Base-by-base conservation (phyloP, 805 yeast species). In the Dipodascopsis uninucleata region DNA sequence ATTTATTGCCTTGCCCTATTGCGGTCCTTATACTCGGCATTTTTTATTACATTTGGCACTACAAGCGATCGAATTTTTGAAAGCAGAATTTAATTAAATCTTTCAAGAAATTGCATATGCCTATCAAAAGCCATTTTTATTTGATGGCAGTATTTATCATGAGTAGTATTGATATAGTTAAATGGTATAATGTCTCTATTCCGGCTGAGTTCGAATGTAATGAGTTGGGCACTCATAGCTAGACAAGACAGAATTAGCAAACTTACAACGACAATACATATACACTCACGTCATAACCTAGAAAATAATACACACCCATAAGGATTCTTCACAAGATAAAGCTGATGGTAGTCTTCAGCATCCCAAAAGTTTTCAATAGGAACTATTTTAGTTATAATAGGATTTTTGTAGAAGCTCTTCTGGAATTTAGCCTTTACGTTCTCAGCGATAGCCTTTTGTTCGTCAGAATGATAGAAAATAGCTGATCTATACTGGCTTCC, bases 261-360 rank as follows among this genome's bases (percentile, higher is more conserved):
- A 4, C 21, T 6, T 17, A 31, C 18, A 9, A 41, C 16, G 4
- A 10, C 18, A 7, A 4, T 10, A 6, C 9, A 23, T 12, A 39
- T 8, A n/a, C 25, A 20, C 20, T 12, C 9, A 20, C 16, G 18
- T 14, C 5, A 16, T 21, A 31, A 32, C 2, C 14, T 20, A 18
- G 23, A 7, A 26, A 40, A 17, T 12, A 31, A 14, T 17, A 40
- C 44, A 5, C 32, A 87, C 4, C 97, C 97, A 3, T 69, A 65
- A 2, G 96, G 95, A 62, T 90, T 87, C 59, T 78, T 80, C 45
- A 74, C 73, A 58, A 90, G 71, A 63, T 93, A 90, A 50, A 74
- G 60, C 63, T 90, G 97, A 64, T 90, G 98, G 63, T 89, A 90
- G 28, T 81, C 89, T 66, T 90, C 98, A n/a, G 97, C 97, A 61